These are phyloP conservation scores for Tremellales sp. DNA, from an alignment of 1,284 basidiomycete species.

Conservation along the genomic window DNA sequence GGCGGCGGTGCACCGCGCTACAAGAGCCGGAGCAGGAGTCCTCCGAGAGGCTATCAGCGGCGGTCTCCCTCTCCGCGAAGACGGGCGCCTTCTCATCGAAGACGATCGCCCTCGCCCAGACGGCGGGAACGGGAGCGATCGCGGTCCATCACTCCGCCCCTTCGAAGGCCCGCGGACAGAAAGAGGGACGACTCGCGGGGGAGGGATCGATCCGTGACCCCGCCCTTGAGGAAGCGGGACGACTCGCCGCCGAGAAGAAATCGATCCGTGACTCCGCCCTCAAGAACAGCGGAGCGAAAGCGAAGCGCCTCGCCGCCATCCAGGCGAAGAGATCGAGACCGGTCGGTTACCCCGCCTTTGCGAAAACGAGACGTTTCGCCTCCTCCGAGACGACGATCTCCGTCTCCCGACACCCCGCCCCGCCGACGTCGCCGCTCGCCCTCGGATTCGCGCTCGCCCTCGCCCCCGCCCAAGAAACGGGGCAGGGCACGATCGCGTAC, in stretches of 20 bases:
- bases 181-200: not conserved
- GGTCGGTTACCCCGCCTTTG: too few species aligned
- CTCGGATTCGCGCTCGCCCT: not conserved
- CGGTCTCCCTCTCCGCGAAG: slow-evolving; percentile 9
- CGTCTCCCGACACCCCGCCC: not conserved
- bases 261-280: not conserved
- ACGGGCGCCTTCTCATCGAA: not conserved
- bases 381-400: not conserved
- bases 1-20: too few species aligned
- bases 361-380: too few species aligned
- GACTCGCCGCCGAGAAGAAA: not conserved
- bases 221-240: too few species aligned
- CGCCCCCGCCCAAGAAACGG: not conserved
- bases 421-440: too few species aligned
- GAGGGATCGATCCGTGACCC: too few species aligned
- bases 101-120: slow-evolving; percentile 4
- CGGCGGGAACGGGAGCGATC: slow-evolving; percentile 3
- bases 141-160: slow-evolving; percentile 15
- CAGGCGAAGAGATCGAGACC: not conserved
- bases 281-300: not conserved
- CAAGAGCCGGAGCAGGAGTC: too few species aligned
- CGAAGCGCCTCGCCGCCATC: not conserved
- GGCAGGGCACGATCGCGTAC: slow-evolving; percentile 17
- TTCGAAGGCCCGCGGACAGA: not conserved
- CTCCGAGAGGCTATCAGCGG: slow-evolving; percentile 3